Conservation (phyloP, 129 eudicot species). For the Flaveria brownii region DNA sequence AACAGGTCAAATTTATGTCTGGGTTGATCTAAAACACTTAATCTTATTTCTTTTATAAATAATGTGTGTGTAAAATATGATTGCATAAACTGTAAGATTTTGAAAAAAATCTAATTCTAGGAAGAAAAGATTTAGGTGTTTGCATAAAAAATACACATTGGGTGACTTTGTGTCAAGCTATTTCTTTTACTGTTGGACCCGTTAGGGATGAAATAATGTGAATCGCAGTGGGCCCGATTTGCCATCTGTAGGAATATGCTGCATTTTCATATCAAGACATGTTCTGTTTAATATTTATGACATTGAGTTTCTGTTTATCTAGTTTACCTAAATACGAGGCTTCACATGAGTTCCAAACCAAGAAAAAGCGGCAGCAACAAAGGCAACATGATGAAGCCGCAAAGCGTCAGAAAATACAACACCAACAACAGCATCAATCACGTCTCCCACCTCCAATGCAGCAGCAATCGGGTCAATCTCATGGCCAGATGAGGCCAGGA, state of each 20-base stretch:
- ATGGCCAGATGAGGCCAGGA: conserved; percentile 50
- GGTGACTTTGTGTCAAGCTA: background rate
- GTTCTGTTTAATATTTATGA: background rate
- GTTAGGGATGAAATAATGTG: background rate
- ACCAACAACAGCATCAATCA: conserved; percentile 68
- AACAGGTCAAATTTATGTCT: background rate
- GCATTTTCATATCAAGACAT: background rate
- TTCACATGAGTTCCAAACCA: conserved; percentile 92
- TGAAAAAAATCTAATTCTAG: background rate
- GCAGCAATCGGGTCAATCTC: conserved; percentile 67
- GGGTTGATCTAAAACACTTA: background rate
- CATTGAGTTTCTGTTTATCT: conserved; percentile 18
- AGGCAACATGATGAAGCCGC: conserved; percentile 81
- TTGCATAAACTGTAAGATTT: background rate
- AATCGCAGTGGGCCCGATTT: background rate
- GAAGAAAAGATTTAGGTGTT: background rate
- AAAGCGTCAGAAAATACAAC: conserved; percentile 67
- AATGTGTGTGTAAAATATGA: background rate
- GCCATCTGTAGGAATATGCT: background rate
- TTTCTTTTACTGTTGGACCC: background rate
- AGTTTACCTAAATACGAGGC: conserved; percentile 90
- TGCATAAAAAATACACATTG: background rate
- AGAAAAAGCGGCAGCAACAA: conserved; percentile 91
- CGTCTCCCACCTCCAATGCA: conserved; percentile 79
- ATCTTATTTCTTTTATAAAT: background rate